A percentile compares a stretch with the other conserved stretches of the same genome.
phyloP scores from a whole-genome alignment of 495 filamentous ascomycete species.

The Penicillium coprophilum region DNA sequence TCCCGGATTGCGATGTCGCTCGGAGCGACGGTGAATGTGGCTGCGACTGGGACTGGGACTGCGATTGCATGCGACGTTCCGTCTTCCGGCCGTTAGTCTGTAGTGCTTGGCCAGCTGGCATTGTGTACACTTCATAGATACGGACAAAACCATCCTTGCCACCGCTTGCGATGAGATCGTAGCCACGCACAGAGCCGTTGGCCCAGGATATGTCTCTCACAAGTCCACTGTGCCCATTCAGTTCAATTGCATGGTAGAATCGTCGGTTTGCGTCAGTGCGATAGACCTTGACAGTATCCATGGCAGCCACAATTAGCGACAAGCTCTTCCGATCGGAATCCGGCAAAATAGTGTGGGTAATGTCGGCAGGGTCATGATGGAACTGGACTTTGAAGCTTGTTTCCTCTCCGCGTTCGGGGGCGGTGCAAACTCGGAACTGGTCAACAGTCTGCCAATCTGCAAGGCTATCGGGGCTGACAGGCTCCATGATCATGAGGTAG shows the following conservation, averaged over 20 bases:
- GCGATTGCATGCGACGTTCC: slow-evolving; percentile 29
- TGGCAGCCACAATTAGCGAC: slow-evolving; percentile 77
- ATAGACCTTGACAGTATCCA: slow-evolving; percentile 77
- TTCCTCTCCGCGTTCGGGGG: slow-evolving; percentile 72
- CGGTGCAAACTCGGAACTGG: slow-evolving; percentile 60
- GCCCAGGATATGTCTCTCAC: slow-evolving; percentile 95
- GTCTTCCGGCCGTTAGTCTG: slow-evolving; percentile 35
- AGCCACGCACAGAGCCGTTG: slow-evolving; percentile 78
- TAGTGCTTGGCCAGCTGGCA: slow-evolving; percentile 25
- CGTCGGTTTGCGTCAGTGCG: slow-evolving; percentile 65
- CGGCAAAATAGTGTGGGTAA: slow-evolving; percentile 71
- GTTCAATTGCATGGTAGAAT: slow-evolving; percentile 77
- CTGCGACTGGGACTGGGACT: slow-evolving; percentile 29
- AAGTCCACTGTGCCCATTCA: slow-evolving; percentile 66
- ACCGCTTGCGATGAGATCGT: slow-evolving; percentile 87
- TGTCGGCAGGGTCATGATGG: slow-evolving; percentile 77
- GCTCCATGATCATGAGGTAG: slow-evolving; percentile 76
- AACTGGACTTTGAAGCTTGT: slow-evolving; percentile 81
- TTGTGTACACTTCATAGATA: slow-evolving; percentile 75
- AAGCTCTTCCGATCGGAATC: slow-evolving; percentile 72
- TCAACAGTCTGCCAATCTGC: slow-evolving; percentile 73
- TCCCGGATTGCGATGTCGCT: slow-evolving; percentile 49
- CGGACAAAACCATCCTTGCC: slow-evolving; percentile 87
- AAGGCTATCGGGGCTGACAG: slow-evolving; percentile 79
- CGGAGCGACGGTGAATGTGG: slow-evolving; percentile 38